These are phyloP conservation scores for Plenodomus lindquistii DNA, from an alignment of 2,329 filamentous ascomycete species.

Conservation along the genomic window DNA sequence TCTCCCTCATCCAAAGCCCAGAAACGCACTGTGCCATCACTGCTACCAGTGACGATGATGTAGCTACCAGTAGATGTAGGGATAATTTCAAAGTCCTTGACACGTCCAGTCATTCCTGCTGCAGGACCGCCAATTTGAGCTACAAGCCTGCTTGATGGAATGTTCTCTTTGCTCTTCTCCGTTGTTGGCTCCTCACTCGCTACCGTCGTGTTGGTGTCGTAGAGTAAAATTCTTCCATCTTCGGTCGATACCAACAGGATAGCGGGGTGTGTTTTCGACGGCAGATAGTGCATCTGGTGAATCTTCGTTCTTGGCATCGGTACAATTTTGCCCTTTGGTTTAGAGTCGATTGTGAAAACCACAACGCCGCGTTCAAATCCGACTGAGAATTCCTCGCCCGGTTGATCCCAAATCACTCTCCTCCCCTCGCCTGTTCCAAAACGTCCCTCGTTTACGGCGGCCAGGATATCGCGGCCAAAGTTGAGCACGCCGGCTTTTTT, in stretches of 20 bases:
- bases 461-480: conserved; percentile 74
- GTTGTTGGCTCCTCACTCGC: conserved; percentile 15
- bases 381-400: conserved; percentile 82
- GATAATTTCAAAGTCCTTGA: conserved; percentile 86
- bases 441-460: conserved; percentile 74
- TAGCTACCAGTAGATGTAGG: conserved; percentile 46
- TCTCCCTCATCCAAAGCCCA: conserved; percentile 62
- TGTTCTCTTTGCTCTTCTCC: conserved; percentile 51
- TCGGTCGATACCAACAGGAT: conserved; percentile 82
- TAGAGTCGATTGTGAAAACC: conserved; percentile 87
- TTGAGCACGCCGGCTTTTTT: conserved; percentile 93
- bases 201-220: conserved; percentile 66
- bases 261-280: conserved; percentile 54
- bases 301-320: conserved; percentile 74
- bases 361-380: conserved; percentile 84
- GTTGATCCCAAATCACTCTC: conserved; percentile 76
- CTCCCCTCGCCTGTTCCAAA: conserved; percentile 81
- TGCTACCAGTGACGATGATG: conserved; percentile 74
- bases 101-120: conserved; percentile 67
- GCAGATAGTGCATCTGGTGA: conserved; percentile 77
- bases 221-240: conserved; percentile 85
- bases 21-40: conserved; percentile 80
- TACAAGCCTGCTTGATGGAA: conserved; percentile 64
- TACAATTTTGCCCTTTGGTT: conserved; percentile 74
- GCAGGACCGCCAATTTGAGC: conserved; percentile 79